Base-by-base conservation (phyloP, 805 yeast genomes). In the Saccharomycopsis guyanensis region DNA sequence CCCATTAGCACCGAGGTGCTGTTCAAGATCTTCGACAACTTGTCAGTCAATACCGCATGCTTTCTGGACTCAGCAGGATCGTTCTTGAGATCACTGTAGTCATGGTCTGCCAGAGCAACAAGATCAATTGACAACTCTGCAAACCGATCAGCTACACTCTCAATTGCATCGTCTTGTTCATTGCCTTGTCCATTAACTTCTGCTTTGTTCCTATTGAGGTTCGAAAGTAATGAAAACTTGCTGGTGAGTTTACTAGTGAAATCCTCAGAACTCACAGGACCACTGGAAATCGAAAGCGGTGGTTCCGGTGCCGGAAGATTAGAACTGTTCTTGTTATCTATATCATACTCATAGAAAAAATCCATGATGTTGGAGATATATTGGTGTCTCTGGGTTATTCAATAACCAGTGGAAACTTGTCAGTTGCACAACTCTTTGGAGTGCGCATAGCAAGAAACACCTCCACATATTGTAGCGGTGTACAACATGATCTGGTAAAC, bases 61-160 rank as follows among this genome's bases (percentile, higher is more conserved):
- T 25, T 25, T 25, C 29, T 25, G 29, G 29, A 25, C 10, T 10
- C 29, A 7, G 29, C 29, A 6, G 29, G 10, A 33, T 15, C 18
- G 20, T 33, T 33, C 13, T 8, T 15, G 8, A 15, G 22, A 38
- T 23, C 33, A 10, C 4, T 7, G 22, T 29, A 15, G 3, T 25
- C 35, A 13, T 18, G 18, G 16, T 18, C n/a, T 10, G 18, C 6
- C 18, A 7, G 10, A 8, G 32, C 29, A 5, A 42, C 39, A 10
- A 42, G 16, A 15, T 42, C 46, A 15, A 45, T 38, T 3, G 49
- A 45, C 19, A 49, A 29, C 24, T 42, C 43, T 8, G 52, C 52
- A 39, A 41, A 45, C 13, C 38, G 29, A 15, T 45, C 40, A 7
- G 44, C 41, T 12, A 42, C 24, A 35, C 6, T 43, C 31, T 33